phyloP scores from a whole-genome alignment of 768 basidiomycete genomes.

The Trametes meyenii region DNA sequence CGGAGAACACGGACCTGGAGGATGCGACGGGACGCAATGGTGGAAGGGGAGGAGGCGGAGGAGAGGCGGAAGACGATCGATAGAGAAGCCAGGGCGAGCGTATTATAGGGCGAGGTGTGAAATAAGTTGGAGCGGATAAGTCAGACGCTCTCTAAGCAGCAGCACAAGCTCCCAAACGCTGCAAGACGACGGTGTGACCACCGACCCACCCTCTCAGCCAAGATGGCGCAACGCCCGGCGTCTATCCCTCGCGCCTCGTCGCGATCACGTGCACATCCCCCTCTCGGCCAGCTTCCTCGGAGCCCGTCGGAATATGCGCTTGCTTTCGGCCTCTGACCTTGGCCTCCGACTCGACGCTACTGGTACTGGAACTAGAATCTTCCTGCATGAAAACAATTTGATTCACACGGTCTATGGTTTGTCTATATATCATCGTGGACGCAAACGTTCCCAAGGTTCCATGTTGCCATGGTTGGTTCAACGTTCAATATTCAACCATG shows the following conservation, averaged over 20 bases:
- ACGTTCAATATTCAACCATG: no score
- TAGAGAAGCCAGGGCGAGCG: conserved; percentile 20
- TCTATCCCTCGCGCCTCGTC: background rate
- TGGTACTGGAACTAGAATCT: no score
- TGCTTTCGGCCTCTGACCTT: background rate
- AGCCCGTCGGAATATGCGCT: background rate
- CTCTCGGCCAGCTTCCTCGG: background rate
- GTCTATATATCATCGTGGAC: no score
- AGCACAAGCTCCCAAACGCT: background rate
- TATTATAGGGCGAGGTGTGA: conserved; percentile 13
- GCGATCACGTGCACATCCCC: conserved; percentile 19
- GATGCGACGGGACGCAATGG: conserved; percentile 21
- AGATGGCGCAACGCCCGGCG: conserved; percentile 14
- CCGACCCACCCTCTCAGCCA: background rate
- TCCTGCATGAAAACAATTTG: no score
- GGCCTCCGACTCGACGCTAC: background rate
- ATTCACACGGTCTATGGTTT: no score
- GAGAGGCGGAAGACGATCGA: conserved; percentile 19
- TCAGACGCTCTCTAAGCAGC: conserved; percentile 1
- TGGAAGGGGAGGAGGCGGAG: conserved; percentile 3
- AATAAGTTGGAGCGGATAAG: background rate
- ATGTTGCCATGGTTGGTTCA: no score
- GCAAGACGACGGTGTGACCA: background rate
- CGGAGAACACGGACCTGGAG: conserved; percentile 12
- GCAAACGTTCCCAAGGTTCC: no score